Conservation (phyloP, 2,329 filamentous ascomycete genomes). For the Ophiostoma sp. region DNA sequence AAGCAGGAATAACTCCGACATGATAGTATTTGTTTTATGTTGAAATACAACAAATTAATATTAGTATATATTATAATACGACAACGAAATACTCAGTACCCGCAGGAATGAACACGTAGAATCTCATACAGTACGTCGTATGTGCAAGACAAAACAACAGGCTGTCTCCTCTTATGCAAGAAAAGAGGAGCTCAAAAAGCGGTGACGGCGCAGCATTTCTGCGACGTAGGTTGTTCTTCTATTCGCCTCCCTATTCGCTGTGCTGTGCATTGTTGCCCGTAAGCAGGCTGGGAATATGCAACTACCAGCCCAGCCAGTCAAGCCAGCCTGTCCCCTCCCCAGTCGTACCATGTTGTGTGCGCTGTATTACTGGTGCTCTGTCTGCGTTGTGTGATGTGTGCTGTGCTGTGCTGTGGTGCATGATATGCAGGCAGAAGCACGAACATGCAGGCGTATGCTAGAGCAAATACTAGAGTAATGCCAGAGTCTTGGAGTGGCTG, state of each 20-base stretch:
- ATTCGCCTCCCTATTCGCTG: constrained; percentile 1
- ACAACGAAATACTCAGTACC: neutral
- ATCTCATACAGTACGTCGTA: constrained; percentile 1
- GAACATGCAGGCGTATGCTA: neutral
- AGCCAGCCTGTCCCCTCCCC: neutral
- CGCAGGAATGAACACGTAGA: constrained; percentile 3
- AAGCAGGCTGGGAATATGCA: constrained; percentile 11
- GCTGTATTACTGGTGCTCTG: constrained; percentile 1
- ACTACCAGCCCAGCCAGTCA: neutral
- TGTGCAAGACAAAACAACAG: constrained; percentile 7
- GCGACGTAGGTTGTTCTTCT: neutral
- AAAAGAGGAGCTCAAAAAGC: constrained; percentile 14
- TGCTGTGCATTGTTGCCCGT: constrained; percentile 6
- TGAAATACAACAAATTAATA: neutral
- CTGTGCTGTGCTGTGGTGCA: constrained; percentile 8
- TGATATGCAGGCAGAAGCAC: neutral
- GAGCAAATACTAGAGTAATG: too few relatives aligned
- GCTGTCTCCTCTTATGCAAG: constrained; percentile 2
- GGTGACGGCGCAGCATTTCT: constrained; percentile 12
- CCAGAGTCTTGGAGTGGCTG: too few relatives aligned
- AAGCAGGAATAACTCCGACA: neutral
- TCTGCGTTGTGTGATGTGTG: constrained; percentile 1
- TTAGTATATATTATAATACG: neutral
- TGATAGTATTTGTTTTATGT: neutral
- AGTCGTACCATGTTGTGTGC: neutral